A percentile compares a stretch with the other conserved stretches of the same genome.
phyloP scores from a whole-genome alignment of 2,329 filamentous ascomycete genomes.

The Coccinonectria pachysandricola region DNA sequence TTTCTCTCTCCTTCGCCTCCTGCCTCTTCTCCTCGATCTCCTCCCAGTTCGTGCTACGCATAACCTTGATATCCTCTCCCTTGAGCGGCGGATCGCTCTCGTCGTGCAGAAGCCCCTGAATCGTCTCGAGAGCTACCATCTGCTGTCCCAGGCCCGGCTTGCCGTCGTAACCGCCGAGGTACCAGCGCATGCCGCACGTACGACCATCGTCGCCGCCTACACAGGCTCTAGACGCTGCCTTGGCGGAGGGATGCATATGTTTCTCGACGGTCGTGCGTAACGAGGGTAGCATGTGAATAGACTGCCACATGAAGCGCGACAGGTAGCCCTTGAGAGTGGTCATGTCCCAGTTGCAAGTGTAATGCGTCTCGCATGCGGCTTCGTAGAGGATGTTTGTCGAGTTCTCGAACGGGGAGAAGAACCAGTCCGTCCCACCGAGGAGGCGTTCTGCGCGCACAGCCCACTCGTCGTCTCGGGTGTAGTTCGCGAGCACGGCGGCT shows the following conservation, averaged over 20 bases:
- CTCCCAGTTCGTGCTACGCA: constrained; percentile 23
- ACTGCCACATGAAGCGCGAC: constrained; percentile 52
- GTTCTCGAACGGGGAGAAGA: constrained; percentile 43
- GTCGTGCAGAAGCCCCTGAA: constrained; percentile 47
- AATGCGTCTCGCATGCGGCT: constrained; percentile 50
- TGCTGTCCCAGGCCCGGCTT: constrained; percentile 49
- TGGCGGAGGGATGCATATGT: constrained; percentile 40
- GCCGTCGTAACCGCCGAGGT: constrained; percentile 45
- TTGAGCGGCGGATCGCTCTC: constrained; percentile 34
- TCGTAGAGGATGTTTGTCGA: constrained; percentile 54
- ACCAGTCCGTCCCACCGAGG: constrained; percentile 40
- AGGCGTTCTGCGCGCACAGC: constrained; percentile 39
- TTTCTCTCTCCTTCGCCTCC: no score
- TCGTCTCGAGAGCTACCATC: constrained; percentile 53
- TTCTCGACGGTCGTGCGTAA: constrained; percentile 36
- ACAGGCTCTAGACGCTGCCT: constrained; percentile 46
- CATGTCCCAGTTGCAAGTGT: constrained; percentile 52
- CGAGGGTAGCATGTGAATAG: constrained; percentile 45
- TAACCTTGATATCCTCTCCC: constrained; percentile 36
- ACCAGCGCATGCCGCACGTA: constrained; percentile 55
- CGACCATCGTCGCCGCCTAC: constrained; percentile 42
- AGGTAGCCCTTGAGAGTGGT: constrained; percentile 60
- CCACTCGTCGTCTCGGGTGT: constrained; percentile 45
- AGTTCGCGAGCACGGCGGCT: constrained; percentile 52
- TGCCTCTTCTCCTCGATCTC: no score